Evolutionary conservation across 192 early-diverging fungal species (phyloP), one percentile per base, ranked within the genome.

Genomic region (Backusella liffmaniae): DNA sequence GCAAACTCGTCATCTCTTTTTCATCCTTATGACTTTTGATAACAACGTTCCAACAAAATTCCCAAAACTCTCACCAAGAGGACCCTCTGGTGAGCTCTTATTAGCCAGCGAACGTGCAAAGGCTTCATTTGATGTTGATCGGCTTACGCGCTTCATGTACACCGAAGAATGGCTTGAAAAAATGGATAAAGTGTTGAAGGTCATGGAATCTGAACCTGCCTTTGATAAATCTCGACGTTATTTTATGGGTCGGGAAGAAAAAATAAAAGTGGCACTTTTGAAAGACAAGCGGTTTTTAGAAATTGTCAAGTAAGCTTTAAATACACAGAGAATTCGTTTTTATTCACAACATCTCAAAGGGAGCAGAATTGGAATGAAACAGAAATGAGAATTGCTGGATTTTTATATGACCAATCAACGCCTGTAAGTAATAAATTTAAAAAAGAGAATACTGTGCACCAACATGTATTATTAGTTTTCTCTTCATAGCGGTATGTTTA

Each of bases 401-500:
- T 85, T 46, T 71, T 89, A 34, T 85, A 88, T 15, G 91, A 92
- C 68, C 86, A 91, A 76, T 84, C 86, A 56, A 82, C 90, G 5
- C 86, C 89, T 30, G 84, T 84, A 79, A 73, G 71, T 9, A 23
- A 2, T 26, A 23, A 21, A 23, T 21, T 32, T 32, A 32, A 32
- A 51, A 51, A 59, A 23, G 10, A 0, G 9, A 13, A 21, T 18
- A 21, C 5, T 21, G 8, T 8, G 51, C 21, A 56, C 51, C 2
- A 21, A 21, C n/a, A 56, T n/a, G 32, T 32, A 21, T 5, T 49
- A 49, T 44, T 83, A 88, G 73, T 93, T 92, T 70, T 83, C 88
- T 53, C 88, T 96, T 69, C 93, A 96, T 75, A 84, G 84, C 5
- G 77, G 82, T 7, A 96, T 96, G 94, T 96, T 96, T 78, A 90